phyloP scores from a whole-genome alignment of 148 eudicot genomes.

The Diospyros lotus region DNA sequence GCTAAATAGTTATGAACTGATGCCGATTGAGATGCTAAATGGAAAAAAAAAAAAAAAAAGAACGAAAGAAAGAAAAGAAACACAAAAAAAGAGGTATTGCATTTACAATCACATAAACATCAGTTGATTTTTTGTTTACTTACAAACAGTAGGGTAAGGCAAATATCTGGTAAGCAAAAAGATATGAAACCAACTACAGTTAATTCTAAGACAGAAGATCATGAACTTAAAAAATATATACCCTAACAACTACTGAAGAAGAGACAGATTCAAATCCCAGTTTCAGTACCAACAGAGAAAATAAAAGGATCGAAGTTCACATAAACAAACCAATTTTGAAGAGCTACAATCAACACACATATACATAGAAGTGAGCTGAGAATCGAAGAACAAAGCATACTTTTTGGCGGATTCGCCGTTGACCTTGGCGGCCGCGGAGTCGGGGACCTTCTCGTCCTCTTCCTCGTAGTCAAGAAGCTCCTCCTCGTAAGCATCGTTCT shows the following conservation, averaged over 20 bases:
- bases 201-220: neutral
- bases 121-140: neutral
- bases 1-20: too few relatives aligned
- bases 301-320: neutral
- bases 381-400: constrained; percentile 19
- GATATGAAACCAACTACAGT: neutral
- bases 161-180: neutral
- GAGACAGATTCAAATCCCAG: neutral
- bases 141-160: neutral
- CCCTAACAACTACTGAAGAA: neutral
- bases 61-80: neutral
- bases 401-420: constrained; percentile 52
- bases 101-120: neutral
- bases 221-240: neutral
- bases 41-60: neutral
- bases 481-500: constrained; percentile 52
- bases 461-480: constrained; percentile 65
- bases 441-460: constrained; percentile 54
- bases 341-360: neutral
- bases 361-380: neutral
- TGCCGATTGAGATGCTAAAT: neutral
- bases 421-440: constrained; percentile 33
- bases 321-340: neutral
- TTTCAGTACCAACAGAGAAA: neutral
- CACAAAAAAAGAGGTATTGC: neutral